phyloP scores from a whole-genome alignment of 352 stramenopile species.

The Globisporangium barbulae region DNA sequence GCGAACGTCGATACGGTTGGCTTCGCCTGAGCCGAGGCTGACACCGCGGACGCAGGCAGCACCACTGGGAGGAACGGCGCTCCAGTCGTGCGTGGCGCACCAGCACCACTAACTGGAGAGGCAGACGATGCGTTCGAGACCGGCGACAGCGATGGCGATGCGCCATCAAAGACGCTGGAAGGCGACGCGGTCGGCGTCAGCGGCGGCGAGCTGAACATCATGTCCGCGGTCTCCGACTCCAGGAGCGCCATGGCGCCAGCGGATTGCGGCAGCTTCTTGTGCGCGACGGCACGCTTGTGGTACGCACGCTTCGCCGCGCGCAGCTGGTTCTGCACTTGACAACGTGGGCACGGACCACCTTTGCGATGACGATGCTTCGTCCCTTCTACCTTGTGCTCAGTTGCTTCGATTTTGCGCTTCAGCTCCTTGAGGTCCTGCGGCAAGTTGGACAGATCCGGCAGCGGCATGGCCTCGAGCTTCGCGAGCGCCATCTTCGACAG shows the following conservation, averaged over 20 bases:
- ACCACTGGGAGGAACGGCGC: constrained; percentile 23
- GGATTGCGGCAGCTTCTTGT: constrained; percentile 78
- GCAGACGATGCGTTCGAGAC: constrained; percentile 13
- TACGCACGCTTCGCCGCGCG: constrained; percentile 76
- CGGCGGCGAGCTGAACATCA: constrained; percentile 16
- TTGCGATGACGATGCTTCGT: constrained; percentile 87
- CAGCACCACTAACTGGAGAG: constrained; percentile 6
- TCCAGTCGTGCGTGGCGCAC: constrained; percentile 4
- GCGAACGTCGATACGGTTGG: constrained; percentile 4
- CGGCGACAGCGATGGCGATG: constrained; percentile 24
- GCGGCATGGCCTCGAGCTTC: constrained; percentile 64
- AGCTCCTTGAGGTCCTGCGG: constrained; percentile 78
- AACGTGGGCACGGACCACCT: constrained; percentile 72
- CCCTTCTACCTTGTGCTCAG: constrained; percentile 80
- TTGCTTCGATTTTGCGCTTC: constrained; percentile 84
- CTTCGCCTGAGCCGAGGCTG: constrained; percentile 3
- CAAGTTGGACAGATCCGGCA: constrained; percentile 72
- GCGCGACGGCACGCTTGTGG: constrained; percentile 73
- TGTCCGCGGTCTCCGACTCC: constrained; percentile 12
- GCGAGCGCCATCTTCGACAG: constrained; percentile 63
- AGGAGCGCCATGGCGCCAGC: constrained; percentile 9
- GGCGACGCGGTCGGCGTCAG: constrained; percentile 13
- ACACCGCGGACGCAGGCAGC: constrained; percentile 22
- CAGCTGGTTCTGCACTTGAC: constrained; percentile 82
- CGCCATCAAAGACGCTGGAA: constrained; percentile 21